Percentiles rank a stretch among this genome's conserved stretches.
Evolutionary conservation across 1,284 basidiomycete species (phyloP).

Genomic region (Marasmius tenuissimus): DNA sequence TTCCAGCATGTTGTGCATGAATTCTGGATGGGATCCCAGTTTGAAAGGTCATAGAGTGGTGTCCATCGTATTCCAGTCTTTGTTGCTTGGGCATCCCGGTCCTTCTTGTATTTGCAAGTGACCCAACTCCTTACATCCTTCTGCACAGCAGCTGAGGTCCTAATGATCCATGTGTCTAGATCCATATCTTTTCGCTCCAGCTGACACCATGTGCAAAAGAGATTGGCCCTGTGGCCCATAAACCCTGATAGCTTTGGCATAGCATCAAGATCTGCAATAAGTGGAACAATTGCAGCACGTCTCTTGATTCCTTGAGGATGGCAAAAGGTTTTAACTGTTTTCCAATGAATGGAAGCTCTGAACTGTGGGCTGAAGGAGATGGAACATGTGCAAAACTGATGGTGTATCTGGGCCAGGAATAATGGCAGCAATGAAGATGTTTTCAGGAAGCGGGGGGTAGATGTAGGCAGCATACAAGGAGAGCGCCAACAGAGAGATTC

Average conservation of each 20-base stretch:
- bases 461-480: conserved; percentile 4
- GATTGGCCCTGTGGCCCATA: conserved; percentile 3
- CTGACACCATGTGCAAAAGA: conserved; percentile 17
- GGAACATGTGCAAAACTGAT: conserved; percentile 9
- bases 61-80: conserved; percentile 15
- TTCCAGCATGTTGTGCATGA: conserved; percentile 15
- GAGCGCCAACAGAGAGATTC: conserved; percentile 17
- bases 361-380: conserved; percentile 12
- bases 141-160: not conserved
- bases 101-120: not conserved
- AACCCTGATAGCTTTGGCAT: conserved; percentile 13
- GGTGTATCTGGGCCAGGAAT: conserved; percentile 16
- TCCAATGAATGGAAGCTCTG: not conserved
- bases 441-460: conserved; percentile 10
- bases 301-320: not conserved
- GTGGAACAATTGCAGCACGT: conserved; percentile 10
- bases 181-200: conserved; percentile 7
- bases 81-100: not conserved
- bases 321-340: not conserved
- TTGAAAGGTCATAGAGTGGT: conserved; percentile 10
- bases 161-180: not conserved
- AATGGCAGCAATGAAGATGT: conserved; percentile 17
- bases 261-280: conserved; percentile 17
- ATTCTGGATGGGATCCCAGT: conserved; percentile 12
- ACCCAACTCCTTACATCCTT: not conserved